phyloP scores from a whole-genome alignment of 805 yeast species.

The Metschnikowia arizonensis region DNA sequence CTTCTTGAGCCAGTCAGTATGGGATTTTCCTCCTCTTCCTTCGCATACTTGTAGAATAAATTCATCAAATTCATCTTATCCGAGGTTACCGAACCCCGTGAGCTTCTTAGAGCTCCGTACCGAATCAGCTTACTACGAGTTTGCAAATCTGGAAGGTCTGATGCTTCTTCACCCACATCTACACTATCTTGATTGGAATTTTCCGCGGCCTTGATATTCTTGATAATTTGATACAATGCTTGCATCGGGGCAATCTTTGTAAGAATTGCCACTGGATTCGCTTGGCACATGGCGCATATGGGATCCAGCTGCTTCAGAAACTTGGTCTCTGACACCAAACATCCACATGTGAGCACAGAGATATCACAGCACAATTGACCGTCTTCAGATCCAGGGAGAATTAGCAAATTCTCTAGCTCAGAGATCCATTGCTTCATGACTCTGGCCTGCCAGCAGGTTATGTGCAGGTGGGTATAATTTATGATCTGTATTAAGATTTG shows the following conservation, averaged over 20 bases:
- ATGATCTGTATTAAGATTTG: background rate
- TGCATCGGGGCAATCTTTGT: conserved; percentile 32
- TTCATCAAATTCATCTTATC: conserved; percentile 4
- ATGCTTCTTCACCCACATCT: background rate
- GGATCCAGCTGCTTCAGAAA: conserved; percentile 15
- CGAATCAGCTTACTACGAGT: background rate
- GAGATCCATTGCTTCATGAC: conserved; percentile 2
- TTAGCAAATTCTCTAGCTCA: conserved; percentile 24
- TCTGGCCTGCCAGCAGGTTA: background rate
- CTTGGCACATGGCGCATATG: conserved; percentile 26
- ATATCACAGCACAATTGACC: conserved; percentile 26
- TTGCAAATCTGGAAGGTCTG: background rate
- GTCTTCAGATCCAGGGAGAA: conserved; percentile 20
- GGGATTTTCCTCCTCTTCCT: conserved; percentile 26
- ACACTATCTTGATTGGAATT: too few species aligned
- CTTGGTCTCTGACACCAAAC: conserved; percentile 33
- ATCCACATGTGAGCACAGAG: conserved; percentile 39
- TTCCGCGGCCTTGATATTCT: background rate
- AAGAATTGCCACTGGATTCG: conserved; percentile 21
- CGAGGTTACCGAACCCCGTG: conserved; percentile 5
- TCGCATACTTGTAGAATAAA: conserved; percentile 39
- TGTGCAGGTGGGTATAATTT: background rate
- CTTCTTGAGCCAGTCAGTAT: background rate
- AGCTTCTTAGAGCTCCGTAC: conserved; percentile 13
- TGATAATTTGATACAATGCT: conserved; percentile 27